Conservation (phyloP, 768 basidiomycete species). For the Pisolithus orientalis region DNA sequence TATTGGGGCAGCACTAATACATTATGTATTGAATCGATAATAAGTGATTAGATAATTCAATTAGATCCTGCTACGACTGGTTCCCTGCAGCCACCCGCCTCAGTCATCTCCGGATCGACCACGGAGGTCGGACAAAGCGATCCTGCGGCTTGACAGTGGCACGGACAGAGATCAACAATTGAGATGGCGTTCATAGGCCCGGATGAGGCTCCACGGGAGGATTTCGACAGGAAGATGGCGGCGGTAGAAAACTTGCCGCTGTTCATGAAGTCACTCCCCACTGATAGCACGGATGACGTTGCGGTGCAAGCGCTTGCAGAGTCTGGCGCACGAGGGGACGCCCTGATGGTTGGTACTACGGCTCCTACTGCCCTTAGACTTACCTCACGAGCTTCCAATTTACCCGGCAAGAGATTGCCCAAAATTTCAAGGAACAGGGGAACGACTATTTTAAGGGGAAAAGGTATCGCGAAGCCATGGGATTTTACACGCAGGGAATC, state of each 20-base stretch:
- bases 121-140: too few species aligned
- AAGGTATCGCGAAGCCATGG: slow-evolving; percentile 78
- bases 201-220: slow-evolving; percentile 16
- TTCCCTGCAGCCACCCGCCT: too few species aligned
- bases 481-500: slow-evolving; percentile 87
- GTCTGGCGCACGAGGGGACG: slow-evolving; percentile 82
- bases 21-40: too few species aligned
- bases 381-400: neutral
- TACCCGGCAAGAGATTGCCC: slow-evolving; percentile 63
- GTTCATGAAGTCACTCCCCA: slow-evolving; percentile 88
- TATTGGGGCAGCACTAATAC: too few species aligned
- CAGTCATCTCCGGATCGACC: too few species aligned
- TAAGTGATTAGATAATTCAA: too few species aligned
- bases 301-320: slow-evolving; percentile 80
- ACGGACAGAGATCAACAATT: neutral
- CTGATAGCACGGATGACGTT: slow-evolving; percentile 53
- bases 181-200: slow-evolving; percentile 14
- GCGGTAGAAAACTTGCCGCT: slow-evolving; percentile 68
- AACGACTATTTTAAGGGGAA: slow-evolving; percentile 92
- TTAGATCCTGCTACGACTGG: too few species aligned
- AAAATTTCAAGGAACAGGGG: slow-evolving; percentile 92
- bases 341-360: slow-evolving; percentile 77
- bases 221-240: slow-evolving; percentile 32
- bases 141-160: too few species aligned
- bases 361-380: neutral